Percentiles rank a stretch among this genome's conserved stretches.
phyloP scores from a whole-genome alignment of 257 asterid genomes.

The Solanum okadae region DNA sequence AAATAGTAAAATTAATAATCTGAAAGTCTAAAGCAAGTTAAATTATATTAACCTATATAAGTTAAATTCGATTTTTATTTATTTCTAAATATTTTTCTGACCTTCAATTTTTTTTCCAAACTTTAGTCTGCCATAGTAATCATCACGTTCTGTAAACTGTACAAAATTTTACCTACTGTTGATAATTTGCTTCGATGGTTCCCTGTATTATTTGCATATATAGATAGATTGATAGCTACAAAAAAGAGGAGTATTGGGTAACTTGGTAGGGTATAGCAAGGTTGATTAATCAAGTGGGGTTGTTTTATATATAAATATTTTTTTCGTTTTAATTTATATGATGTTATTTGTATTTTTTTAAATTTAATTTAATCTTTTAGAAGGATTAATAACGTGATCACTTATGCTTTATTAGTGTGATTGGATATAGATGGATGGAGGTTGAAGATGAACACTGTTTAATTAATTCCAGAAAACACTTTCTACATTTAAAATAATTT shows the following conservation, averaged over 20 bases:
- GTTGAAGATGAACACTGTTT: not conserved
- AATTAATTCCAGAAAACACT: not conserved
- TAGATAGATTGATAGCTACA: constrained; percentile 22
- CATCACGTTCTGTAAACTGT: constrained; percentile 20
- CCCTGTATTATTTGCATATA: constrained; percentile 24
- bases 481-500: not conserved
- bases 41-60: not conserved
- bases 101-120: not conserved
- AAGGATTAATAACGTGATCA: not conserved
- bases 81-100: not conserved
- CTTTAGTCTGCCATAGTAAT: constrained; percentile 26
- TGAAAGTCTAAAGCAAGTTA: not conserved
- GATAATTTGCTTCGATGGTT: constrained; percentile 8
- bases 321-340: not conserved
- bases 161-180: constrained; percentile 13
- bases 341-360: too few relatives aligned
- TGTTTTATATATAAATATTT: not conserved
- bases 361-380: not conserved
- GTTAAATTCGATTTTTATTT: not conserved
- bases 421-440: not conserved
- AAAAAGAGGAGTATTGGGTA: constrained; percentile 4
- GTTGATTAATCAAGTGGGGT: not conserved
- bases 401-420: too few relatives aligned
- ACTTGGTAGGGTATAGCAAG: not conserved
- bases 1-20: not conserved